A percentile compares a stretch with the other conserved stretches of the same genome.
These are phyloP conservation scores for Starmerella floricola DNA, from an alignment of 805 yeast genomes.

Conservation along the genomic window DNA sequence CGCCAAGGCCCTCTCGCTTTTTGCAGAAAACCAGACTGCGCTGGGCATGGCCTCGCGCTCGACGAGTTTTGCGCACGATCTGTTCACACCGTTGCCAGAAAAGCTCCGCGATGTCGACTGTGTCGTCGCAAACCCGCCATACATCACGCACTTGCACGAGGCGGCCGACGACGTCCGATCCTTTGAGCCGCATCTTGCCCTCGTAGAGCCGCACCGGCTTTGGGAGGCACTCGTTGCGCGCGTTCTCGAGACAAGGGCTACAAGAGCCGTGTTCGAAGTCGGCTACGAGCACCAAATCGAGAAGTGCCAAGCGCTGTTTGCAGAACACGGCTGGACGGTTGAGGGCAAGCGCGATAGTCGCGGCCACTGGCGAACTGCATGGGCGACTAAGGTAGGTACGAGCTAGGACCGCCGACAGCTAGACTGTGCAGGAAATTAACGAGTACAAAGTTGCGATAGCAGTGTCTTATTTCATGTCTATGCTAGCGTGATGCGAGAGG, in stretches of 20 bases:
- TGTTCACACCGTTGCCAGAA: conserved; percentile 9
- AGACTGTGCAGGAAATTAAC: no score
- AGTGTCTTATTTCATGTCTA: no score
- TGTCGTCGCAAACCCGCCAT: conserved; percentile 84
- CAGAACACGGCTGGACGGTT: conserved; percentile 35
- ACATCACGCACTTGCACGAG: conserved; percentile 41
- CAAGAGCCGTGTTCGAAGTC: conserved; percentile 63
- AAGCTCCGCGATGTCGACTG: conserved; percentile 32
- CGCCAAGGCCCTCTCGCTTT: conserved; percentile 39
- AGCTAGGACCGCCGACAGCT: no score
- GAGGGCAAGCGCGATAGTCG: conserved; percentile 19
- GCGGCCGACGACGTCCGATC: conserved; percentile 52
- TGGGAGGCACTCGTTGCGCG: conserved; percentile 43
- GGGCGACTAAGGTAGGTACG: conserved; percentile 15
- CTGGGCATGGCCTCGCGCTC: conserved; percentile 10
- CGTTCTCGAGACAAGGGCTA: conserved; percentile 35
- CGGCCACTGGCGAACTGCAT: conserved; percentile 21
- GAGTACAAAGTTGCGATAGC: no score
- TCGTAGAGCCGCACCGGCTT: conserved; percentile 68
- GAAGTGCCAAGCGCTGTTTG: conserved; percentile 27
- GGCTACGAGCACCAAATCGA: conserved; percentile 51
- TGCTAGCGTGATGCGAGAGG: no score
- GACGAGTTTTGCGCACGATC: conserved; percentile 8
- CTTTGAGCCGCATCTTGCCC: conserved; percentile 68
- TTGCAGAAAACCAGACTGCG: conserved; percentile 15